Evolutionary conservation across 768 basidiomycete genomes (phyloP).

Genomic region (Dentipellis fragilis): DNA sequence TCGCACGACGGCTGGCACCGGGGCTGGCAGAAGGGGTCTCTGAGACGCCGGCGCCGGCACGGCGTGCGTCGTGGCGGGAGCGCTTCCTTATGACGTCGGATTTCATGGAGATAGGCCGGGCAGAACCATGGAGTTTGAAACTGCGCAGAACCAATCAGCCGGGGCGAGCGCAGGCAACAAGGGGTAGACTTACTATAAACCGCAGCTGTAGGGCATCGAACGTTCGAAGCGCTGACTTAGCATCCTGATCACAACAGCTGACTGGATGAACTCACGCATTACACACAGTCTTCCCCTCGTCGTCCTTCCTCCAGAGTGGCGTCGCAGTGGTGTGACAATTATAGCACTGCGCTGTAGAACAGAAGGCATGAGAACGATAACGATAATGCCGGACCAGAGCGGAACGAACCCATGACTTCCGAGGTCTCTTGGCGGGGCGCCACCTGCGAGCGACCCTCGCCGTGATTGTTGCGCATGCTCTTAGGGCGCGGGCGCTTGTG

Average conservation of each 20-base stretch:
- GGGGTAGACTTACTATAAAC: conserved; percentile 48
- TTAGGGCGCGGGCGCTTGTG: conserved; percentile 86
- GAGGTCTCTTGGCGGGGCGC: conserved; percentile 60
- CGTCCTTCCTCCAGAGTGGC: conserved; percentile 85
- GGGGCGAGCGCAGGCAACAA: neutral
- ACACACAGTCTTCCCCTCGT: conserved; percentile 86
- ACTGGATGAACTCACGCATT: conserved; percentile 56
- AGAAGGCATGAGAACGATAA: conserved; percentile 14
- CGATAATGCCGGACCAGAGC: conserved; percentile 13
- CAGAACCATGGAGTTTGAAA: conserved; percentile 79
- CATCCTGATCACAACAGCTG: neutral
- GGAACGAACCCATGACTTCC: conserved; percentile 58
- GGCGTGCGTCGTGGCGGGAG: conserved; percentile 70
- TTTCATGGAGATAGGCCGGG: conserved; percentile 85
- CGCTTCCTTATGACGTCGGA: conserved; percentile 85
- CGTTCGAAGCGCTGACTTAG: neutral
- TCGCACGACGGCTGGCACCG: conserved; percentile 62
- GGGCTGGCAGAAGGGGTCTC: conserved; percentile 73
- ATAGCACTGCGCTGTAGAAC: conserved; percentile 64
- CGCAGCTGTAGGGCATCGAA: conserved; percentile 41
- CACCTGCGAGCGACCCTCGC: conserved; percentile 57
- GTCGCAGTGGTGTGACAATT: conserved; percentile 87
- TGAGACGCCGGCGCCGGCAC: conserved; percentile 30
- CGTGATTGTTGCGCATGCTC: conserved; percentile 72
- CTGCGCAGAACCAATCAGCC: conserved; percentile 19